Base-by-base conservation (phyloP, 306 rosid species). In the Ziziphus jujuba region DNA sequence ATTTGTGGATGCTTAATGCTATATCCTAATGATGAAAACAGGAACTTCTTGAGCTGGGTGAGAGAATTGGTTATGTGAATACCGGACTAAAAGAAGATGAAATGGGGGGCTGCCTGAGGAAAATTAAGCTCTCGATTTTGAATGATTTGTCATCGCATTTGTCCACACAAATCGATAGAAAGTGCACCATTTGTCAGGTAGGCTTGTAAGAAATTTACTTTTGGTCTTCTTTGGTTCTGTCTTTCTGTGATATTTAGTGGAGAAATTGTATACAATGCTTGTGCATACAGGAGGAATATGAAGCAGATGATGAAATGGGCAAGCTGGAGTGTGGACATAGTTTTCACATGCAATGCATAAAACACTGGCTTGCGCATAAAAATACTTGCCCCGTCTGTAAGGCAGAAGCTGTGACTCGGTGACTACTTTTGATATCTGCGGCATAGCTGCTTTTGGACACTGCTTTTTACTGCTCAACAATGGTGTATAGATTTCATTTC, bases 141-240 rank as follows among this genome's bases (percentile, higher is more conserved):
- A 80, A 63, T 61, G 95, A 83, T 33, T 21, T 61, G 70, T 40
- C 89, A n/a, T 71, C 79, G 57, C 83, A 79, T 67, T 64, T 75
- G 2, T 15, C 75, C 8, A 62, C 63, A 19, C 92, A 81, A 75
- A 59, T 64, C n/a, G 91, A 86, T 74, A 82, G 75, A 62, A 88
- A 88, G 61, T 95, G 99, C 84, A 88, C 83, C 72, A 75, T 95
- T 73, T 95, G 99, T 73, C 99, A 95, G 87, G 99, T 95, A 60
- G 77, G 84, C 56, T 72, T 63, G 28, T 16, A 7, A 20, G 43
- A 23, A 43, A 9, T 25, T 44, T 36, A 14, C 49, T 66, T 23
- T 44, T 49, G 20, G 7, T 47, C 3, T 9, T 58, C 24, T 43
- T 44, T 1, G 1, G 50, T 0, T 54, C 19, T 24, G 10, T 5